Base-by-base conservation (phyloP, 2,329 filamentous ascomycete species). In the Ophiognomonia clavigignenti-juglandacearum region DNA sequence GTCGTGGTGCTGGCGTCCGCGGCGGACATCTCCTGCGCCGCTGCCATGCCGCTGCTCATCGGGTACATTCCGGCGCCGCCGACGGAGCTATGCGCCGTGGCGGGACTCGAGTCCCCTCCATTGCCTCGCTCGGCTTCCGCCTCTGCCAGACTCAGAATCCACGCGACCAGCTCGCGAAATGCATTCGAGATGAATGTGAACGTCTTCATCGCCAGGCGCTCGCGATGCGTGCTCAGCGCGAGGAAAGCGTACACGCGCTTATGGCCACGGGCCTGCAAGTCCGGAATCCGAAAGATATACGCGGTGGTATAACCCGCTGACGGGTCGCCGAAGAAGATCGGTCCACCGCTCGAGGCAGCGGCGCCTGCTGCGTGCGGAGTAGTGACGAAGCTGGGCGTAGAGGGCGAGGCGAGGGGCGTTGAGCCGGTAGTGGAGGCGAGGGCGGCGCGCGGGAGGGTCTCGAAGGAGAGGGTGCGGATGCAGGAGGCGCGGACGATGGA, bases 211-310 rank as follows among this genome's bases (percentile, higher is more conserved):
- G 80, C 80, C 13, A 80, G 65, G 13, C 79, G 73, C 62, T 85
- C 81, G 43, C 78, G 77, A 61, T 85, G 78, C 10, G 80, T 84
- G 60, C 75, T 82, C 39, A 85, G 72, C 2, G 81, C 80, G 49
- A 86, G 63, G 50, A 86, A 80, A 10, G 82, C 82, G 57, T 86
- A 86, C 11, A 85, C 78, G n/a, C 82, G 75, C 62, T 83, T 82
- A 55, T 83, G 78, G 4, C 82, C 82, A 11, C 82, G 78, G 13
- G 82, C 82, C 53, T 83, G 81, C 29, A 83, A 70, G 58, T 86
- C 82, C 6, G 82, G 78, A 35, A 86, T 82, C 22, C 82, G 81
- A 58, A 86, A 86, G 53, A 85, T 82, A 62, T 83, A 85, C 13
- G 82, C 82, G 0, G 82, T 86, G 0, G 82, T 86, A 63, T 84